These are phyloP conservation scores for Solanum rostratum DNA, from an alignment of 257 asterid genomes.

Conservation along the genomic window DNA sequence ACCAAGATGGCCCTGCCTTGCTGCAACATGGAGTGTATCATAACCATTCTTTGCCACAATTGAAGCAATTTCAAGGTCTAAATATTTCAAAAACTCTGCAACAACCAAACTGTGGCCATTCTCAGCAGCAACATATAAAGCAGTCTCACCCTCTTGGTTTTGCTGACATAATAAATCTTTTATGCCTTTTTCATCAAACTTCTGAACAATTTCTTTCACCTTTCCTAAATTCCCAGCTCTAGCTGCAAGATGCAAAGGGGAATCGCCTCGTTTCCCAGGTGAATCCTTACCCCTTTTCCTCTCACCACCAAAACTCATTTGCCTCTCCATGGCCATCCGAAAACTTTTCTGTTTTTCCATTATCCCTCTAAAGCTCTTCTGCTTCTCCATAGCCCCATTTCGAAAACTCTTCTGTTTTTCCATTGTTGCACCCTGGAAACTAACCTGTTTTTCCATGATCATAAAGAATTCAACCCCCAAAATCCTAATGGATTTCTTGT, in stretches of 20 bases:
- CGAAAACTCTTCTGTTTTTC: constrained; percentile 72
- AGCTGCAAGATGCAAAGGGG: constrained; percentile 78
- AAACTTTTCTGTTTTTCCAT: constrained; percentile 98
- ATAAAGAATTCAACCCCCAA: not conserved
- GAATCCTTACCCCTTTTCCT: constrained; percentile 71
- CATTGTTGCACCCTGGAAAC: constrained; percentile 30
- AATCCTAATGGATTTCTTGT: not conserved
- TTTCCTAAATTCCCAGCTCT: constrained; percentile 71
- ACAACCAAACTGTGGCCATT: constrained; percentile 62
- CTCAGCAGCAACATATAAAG: constrained; percentile 80
- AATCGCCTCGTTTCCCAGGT: constrained; percentile 92
- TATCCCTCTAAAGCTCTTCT: constrained; percentile 72
- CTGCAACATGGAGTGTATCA: constrained; percentile 91
- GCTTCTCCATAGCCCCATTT: constrained; percentile 55
- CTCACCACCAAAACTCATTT: constrained; percentile 75
- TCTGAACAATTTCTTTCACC: constrained; percentile 61
- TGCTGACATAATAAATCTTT: constrained; percentile 57
- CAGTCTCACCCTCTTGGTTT: constrained; percentile 94
- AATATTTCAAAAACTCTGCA: constrained; percentile 62
- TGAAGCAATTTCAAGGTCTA: constrained; percentile 62
- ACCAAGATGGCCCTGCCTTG: constrained; percentile 92
- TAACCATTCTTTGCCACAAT: constrained; percentile 70
- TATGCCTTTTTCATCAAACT: constrained; percentile 33
- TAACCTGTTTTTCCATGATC: constrained; percentile 54
- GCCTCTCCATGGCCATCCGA: constrained; percentile 86